phyloP scores from a whole-genome alignment of 2,329 filamentous ascomycete genomes.

The Penicillium sp. region DNA sequence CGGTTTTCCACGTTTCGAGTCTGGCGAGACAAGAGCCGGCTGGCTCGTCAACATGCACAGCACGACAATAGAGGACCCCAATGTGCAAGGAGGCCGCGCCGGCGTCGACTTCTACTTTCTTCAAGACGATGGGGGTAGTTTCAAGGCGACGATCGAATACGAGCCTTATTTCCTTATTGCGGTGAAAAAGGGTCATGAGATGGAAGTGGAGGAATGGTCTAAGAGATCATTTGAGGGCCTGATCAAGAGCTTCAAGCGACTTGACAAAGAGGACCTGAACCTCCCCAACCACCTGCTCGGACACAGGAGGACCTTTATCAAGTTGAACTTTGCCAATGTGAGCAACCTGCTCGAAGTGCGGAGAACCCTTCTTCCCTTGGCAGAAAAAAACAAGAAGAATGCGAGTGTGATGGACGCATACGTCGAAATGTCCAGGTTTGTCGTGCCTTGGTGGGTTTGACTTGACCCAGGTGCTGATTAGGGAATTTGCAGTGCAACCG shows the following conservation, averaged over 20 bases:
- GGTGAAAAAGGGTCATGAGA: conserved; percentile 79
- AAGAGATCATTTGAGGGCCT: conserved; percentile 73
- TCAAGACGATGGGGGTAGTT: conserved; percentile 78
- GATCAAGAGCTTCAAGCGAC: conserved; percentile 68
- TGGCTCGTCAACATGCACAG: conserved; percentile 96
- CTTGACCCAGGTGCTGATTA: conserved; percentile 17
- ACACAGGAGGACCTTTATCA: conserved; percentile 80
- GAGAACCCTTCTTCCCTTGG: conserved; percentile 79
- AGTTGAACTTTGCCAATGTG: conserved; percentile 84
- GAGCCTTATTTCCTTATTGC: conserved; percentile 95
- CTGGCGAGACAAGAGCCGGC: conserved; percentile 75
- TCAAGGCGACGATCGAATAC: conserved; percentile 95
- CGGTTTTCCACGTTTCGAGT: conserved; percentile 89
- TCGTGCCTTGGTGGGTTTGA: not conserved
- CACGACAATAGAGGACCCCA: conserved; percentile 78
- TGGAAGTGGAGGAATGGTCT: conserved; percentile 94
- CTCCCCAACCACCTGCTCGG: conserved; percentile 96
- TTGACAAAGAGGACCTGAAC: conserved; percentile 88
- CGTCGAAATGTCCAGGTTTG: conserved; percentile 81
- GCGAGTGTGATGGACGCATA: conserved; percentile 98
- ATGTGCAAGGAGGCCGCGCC: conserved; percentile 75
- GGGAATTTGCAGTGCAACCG: conserved; percentile 57
- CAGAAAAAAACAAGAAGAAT: conserved; percentile 93
- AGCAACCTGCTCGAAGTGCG: conserved; percentile 78
- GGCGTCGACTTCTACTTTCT: conserved; percentile 98